Percentiles rank a stretch among this genome's conserved stretches.
These are phyloP conservation scores for Metschnikowia reukaufii DNA, from an alignment of 805 yeast genomes.

Conservation along the genomic window DNA sequence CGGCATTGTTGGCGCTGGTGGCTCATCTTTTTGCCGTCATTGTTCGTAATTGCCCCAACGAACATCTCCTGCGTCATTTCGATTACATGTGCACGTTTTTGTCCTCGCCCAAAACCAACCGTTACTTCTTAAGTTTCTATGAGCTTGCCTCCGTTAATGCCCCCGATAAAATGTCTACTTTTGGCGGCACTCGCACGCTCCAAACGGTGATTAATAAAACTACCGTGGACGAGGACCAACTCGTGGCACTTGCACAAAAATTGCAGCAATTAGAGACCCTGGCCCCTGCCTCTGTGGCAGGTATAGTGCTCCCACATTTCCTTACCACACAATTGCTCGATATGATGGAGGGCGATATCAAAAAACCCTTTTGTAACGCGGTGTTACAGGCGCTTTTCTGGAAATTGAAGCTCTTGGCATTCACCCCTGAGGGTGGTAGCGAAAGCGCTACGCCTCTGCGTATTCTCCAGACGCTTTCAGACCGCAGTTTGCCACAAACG, in stretches of 20 bases:
- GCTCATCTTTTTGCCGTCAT: slow-evolving; percentile 49
- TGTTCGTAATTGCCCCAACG: slow-evolving; percentile 55
- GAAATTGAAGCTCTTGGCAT: slow-evolving; percentile 11
- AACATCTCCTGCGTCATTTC: slow-evolving; percentile 48
- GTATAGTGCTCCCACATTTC: slow-evolving; percentile 8
- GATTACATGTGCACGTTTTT: slow-evolving; percentile 43
- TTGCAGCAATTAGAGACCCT: slow-evolving; percentile 4
- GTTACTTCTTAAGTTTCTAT: slow-evolving; percentile 46
- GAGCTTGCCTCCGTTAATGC: slow-evolving; percentile 45
- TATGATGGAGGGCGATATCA: slow-evolving; percentile 4
- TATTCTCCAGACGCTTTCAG: slow-evolving; percentile 4
- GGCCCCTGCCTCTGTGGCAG: slow-evolving; percentile 1
- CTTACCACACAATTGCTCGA: slow-evolving; percentile 10
- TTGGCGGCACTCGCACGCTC: slow-evolving; percentile 43
- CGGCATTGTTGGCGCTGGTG: slow-evolving; percentile 25
- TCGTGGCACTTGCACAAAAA: slow-evolving; percentile 10
- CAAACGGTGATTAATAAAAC: slow-evolving; percentile 47
- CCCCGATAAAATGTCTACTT: slow-evolving; percentile 45
- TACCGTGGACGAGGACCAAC: slow-evolving; percentile 5
- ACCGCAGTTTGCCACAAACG: slow-evolving; percentile 7
- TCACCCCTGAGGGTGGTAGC: slow-evolving; percentile 3
- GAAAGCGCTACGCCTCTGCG: slow-evolving; percentile 6
- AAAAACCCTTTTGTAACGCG: slow-evolving; percentile 1
- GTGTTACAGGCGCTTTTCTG: slow-evolving; percentile 8
- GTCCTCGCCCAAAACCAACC: slow-evolving; percentile 31